phyloP scores from a whole-genome alignment of 192 early-diverging fungal genomes.

The Thamnidium elegans region DNA sequence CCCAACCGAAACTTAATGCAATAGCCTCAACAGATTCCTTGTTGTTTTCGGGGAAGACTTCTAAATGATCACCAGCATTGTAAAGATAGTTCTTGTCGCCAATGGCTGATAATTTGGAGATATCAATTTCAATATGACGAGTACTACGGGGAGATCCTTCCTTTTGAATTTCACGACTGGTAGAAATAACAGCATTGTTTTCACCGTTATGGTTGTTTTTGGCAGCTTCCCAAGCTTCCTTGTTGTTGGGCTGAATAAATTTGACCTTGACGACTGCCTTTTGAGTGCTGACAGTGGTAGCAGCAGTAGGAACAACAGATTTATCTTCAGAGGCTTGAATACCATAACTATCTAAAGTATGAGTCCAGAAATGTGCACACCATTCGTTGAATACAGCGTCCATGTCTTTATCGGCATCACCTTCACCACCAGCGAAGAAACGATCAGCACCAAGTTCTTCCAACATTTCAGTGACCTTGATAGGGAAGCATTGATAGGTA shows the following conservation, averaged over 20 bases:
- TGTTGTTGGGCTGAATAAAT: slow-evolving; percentile 17
- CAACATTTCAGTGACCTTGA: slow-evolving; percentile 37
- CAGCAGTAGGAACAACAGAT: slow-evolving; percentile 22
- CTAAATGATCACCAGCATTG: slow-evolving; percentile 52
- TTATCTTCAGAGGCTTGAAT: slow-evolving; percentile 5
- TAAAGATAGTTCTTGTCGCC: slow-evolving; percentile 31
- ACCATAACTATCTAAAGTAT: slow-evolving; percentile 21
- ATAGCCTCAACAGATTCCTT: slow-evolving; percentile 37
- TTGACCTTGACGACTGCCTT: slow-evolving; percentile 9
- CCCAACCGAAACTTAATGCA: slow-evolving; percentile 42
- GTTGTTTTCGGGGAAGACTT: slow-evolving; percentile 46
- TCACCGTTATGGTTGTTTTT: slow-evolving; percentile 15
- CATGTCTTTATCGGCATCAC: slow-evolving; percentile 47
- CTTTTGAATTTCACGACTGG: slow-evolving; percentile 42
- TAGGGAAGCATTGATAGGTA: slow-evolving; percentile 57
- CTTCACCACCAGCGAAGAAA: slow-evolving; percentile 41
- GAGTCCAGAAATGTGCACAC: slow-evolving; percentile 32
- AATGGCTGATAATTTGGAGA: slow-evolving; percentile 8
- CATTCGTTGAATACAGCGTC: slow-evolving; percentile 30
- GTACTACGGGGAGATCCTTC: slow-evolving; percentile 37
- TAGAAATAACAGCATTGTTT: slow-evolving; percentile 25
- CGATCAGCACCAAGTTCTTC: slow-evolving; percentile 46
- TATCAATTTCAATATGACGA: slow-evolving; percentile 38
- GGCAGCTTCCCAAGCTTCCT: slow-evolving; percentile 16
- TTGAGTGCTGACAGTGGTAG: not conserved